A percentile compares a stretch with the other conserved stretches of the same genome.
phyloP scores from a whole-genome alignment of 2,329 filamentous ascomycete genomes.

The Ceratocystis colombiana region DNA sequence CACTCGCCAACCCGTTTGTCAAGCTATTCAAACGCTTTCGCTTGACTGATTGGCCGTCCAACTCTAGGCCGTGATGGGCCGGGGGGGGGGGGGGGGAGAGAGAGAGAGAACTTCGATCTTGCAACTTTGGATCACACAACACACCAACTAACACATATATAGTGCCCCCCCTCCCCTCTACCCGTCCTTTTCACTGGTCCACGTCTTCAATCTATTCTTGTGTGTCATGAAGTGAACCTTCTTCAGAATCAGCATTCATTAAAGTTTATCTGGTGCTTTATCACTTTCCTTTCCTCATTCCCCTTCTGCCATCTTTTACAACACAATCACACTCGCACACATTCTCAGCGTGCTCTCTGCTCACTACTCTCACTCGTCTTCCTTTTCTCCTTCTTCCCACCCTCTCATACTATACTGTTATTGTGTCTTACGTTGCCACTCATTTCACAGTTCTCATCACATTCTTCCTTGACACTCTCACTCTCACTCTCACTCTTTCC shows the following conservation, averaged over 20 bases:
- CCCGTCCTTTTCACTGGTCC: background rate
- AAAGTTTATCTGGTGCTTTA: background rate
- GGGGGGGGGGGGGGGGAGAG: too few relatives aligned
- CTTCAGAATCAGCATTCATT: background rate
- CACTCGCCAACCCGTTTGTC: too few relatives aligned
- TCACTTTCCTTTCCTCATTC: background rate
- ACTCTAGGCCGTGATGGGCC: background rate
- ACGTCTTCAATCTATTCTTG: background rate
- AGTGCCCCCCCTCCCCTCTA: background rate
- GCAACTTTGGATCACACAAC: background rate
- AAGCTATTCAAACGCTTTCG: too few relatives aligned
- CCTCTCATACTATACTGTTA: background rate
- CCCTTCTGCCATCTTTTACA: background rate
- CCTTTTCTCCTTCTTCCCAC: background rate
- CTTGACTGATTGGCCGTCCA: background rate
- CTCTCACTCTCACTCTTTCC: too few relatives aligned
- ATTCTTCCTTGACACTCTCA: too few relatives aligned
- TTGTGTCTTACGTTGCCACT: background rate
- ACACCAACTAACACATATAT: background rate
- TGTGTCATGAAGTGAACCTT: background rate
- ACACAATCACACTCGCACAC: background rate
- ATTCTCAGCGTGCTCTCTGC: background rate
- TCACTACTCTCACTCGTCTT: background rate
- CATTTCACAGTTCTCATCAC: too few relatives aligned
- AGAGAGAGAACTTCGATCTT: background rate